Conservation (phyloP, 148 eudicot species). For the Euryodendron excelsum region DNA sequence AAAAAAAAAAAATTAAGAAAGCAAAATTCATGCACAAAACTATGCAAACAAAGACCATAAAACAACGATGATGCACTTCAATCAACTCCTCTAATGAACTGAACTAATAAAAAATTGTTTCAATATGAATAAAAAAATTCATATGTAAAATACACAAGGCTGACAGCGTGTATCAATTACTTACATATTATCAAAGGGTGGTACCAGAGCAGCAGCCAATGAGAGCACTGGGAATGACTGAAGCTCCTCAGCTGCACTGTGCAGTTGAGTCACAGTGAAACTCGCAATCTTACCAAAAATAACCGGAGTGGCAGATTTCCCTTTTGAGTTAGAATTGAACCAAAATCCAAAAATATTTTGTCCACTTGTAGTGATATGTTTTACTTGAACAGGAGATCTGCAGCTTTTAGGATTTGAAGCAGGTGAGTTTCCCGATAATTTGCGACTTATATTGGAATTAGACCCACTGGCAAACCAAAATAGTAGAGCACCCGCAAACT, state of each 20-base stretch:
- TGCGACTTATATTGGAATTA: slow-evolving; percentile 28
- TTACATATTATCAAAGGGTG: slow-evolving; percentile 60
- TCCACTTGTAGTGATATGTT: slow-evolving; percentile 22
- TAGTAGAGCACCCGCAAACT: slow-evolving; percentile 49
- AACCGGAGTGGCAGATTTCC: slow-evolving; percentile 23
- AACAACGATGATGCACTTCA: neutral
- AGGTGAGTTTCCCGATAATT: slow-evolving; percentile 22
- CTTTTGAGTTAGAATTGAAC: slow-evolving; percentile 25
- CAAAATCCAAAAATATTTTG: slow-evolving; percentile 27
- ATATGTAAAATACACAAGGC: neutral
- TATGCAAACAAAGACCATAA: neutral
- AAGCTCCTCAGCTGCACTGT: slow-evolving; percentile 35
- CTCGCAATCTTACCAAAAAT: slow-evolving; percentile 40
- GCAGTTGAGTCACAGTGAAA: slow-evolving; percentile 39
- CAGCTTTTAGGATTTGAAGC: slow-evolving; percentile 19
- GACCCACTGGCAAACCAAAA: slow-evolving; percentile 50
- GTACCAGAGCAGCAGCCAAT: slow-evolving; percentile 59
- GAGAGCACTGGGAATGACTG: slow-evolving; percentile 50
- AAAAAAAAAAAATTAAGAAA: neutral
- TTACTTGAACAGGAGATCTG: slow-evolving; percentile 29
- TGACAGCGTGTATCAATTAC: slow-evolving; percentile 14
- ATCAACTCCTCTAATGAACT: neutral
- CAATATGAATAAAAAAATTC: neutral
- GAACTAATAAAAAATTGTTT: neutral
- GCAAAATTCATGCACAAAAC: neutral